Evolutionary conservation across 768 basidiomycete genomes (phyloP), one percentile per base, ranked within the genome.

Genomic region (Lactarius sp.): DNA sequence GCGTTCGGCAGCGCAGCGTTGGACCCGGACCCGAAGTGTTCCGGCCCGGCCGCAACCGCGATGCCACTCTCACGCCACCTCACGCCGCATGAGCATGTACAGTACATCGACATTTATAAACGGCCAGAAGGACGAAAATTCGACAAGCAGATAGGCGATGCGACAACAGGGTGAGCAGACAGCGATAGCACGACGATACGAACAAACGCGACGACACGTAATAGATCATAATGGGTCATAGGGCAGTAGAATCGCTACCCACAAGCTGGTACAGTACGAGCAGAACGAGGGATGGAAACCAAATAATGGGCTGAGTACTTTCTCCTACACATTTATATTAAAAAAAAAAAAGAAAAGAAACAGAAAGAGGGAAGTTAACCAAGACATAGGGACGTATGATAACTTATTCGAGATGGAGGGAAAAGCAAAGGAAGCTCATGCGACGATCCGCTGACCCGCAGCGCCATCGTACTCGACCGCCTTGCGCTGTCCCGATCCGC

Each of bases 401-500:
- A 65, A 66, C 52, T 64, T 64, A 64, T 27, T 44, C 54, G 18
- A 52, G 49, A 56, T 51, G 22, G 52, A 20, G 16, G 16, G 34
- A 31, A 31, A 16, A 34, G 18, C 7, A 31, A 8, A 36, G 4
- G 12, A 39, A 33, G 20, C 44, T 68, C 66, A 61, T 6, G 66
- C 60, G 52, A 66, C 59, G 27, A 71, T 65, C 44, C 71, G 66
- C 62, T 68, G 64, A 13, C 72, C 58, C 2, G 52, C 71, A 18
- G 69, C 67, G 36, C n/a, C 27, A 36, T 65, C 64, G 36, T 62
- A 65, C 5, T 63, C 60, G 42, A 64, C 63, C 10, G 56, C 61
- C 51, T 60, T 63, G 52, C 61, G 61, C 18, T 59, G 61, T 36
- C 66, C 67, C 8, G 66, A 53, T 60, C 75, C 75, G n/a, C 93